Conservation (phyloP, 306 rosid genomes). For the Herpetospermum pedunculosum region DNA sequence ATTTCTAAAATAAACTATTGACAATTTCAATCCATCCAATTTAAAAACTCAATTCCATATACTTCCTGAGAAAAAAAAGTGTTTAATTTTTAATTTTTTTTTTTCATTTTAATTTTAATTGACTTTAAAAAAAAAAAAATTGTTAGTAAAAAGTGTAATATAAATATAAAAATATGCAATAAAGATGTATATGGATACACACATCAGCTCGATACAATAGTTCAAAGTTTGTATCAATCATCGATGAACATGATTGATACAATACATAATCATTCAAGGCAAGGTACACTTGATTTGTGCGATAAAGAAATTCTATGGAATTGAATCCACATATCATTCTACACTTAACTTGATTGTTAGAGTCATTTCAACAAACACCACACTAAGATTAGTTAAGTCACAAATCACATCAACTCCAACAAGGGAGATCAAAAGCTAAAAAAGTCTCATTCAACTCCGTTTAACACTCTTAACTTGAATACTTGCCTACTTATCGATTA, state of each 20-base stretch:
- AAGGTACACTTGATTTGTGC: no score
- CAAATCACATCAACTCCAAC: no score
- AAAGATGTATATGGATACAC: background rate
- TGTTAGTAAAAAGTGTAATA: background rate
- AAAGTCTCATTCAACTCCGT: no score
- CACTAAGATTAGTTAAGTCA: background rate
- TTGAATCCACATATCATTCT: no score
- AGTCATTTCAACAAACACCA: background rate
- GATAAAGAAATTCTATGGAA: no score
- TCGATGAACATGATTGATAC: no score
- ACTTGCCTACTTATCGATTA: no score
- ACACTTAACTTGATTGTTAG: background rate
- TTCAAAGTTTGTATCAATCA: no score
- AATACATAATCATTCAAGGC: no score
- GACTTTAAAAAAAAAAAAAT: background rate
- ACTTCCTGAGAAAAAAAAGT: background rate
- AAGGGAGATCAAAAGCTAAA: no score
- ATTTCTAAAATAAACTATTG: no score
- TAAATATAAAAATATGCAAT: background rate
- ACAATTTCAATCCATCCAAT: background rate
- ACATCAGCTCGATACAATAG: background rate
- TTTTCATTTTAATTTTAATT: background rate
- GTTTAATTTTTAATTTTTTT: background rate
- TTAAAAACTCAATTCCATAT: background rate
- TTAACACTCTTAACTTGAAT: no score